Evolutionary conservation across 2,329 filamentous ascomycete genomes (phyloP), one percentile per base, ranked within the genome.

Genomic region (Colletotrichum australisinense): DNA sequence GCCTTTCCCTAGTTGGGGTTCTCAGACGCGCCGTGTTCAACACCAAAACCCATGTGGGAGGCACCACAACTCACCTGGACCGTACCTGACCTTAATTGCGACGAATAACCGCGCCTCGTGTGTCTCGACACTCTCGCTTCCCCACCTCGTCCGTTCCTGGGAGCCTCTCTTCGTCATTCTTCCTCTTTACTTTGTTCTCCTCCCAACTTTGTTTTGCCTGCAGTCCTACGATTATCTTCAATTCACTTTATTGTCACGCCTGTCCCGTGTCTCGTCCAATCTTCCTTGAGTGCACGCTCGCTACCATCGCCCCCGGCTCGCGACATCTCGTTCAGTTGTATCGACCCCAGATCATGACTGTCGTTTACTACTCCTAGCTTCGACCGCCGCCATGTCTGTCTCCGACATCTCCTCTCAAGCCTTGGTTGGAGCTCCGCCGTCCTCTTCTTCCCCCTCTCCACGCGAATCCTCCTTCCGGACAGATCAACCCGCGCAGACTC

Each of bases 61-160:
- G 62, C 38, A 63, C 58, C 42, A 55, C 66, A 65, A 49, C 70
- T 64, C 58, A 69, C 59, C 26, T 49, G 70, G 60, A 65, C 64
- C 64, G 69, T 68, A 68, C 57, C 57, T 68, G 24, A 49, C 42
- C 59, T 57, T 42, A 73, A 57, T 65, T 71, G 70, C 60, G 49
- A 56, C 63, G 32, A 63, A 60, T 52, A 65, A 70, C 60, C 70
- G 67, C 67, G 67, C 60, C 55, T 73, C 70, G 70, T 73, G 70
- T 73, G 70, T 73, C 67, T 70, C 62, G 67, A 70, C 70, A 26
- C 56, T 73, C 55, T 35, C 59, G 19, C 56, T 70, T 70, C 70
- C 67, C 70, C 70, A 73, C 70, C 70, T 65, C 35, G 67, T 35
- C 58, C 67, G 70, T 70, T 73, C 70, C 70, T 70, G 28, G 57